Evolutionary conservation across 2,329 filamentous ascomycete species (phyloP), one percentile per base, ranked within the genome.

Genomic region (Alternaria rosae): DNA sequence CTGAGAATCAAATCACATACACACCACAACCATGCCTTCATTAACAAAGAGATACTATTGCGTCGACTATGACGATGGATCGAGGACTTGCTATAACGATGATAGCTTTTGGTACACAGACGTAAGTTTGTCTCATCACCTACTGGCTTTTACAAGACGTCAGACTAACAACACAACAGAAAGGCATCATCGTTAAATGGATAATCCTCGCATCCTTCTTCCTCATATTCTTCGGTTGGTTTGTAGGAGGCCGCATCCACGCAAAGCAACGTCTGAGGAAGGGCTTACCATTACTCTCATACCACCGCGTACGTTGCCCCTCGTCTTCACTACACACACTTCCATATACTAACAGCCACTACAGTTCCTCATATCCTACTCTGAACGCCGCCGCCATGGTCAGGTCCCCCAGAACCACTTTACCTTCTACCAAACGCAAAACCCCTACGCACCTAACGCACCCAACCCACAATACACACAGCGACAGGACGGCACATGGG

Each of bases 141-240:
- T 3, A 5, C 1, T 21, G n/a, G 17, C 42, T 25, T n/a, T 41
- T 5, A 30, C 43, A 13, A 35, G 13, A 45, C n/a, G 10, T 25
- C 1, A n/a, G 23, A 51, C 67, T 64, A 64, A 66, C 43, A 53
- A 48, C 6, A 6, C 17, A 17, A 60, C 59, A 91, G 88, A 85
- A 84, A 35, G 89, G 88, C 59, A 79, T 85, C 58, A 89, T 89
- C 60, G 82, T 93, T 71, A 91, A 92, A 79, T 94, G 91, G 87
- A 84, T 85, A 48, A 80, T 94, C 62, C 87, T 94, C 73, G 85
- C 86, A 62, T 80, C 83, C 64, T 76, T 94, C 67, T 82, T 92
- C 70, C 61, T 85, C 57, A 58, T 88, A 62, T 79, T 92, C 71
- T 76, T 87, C 54, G 70, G 84, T 43, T 92, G 89, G 83, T 82